phyloP scores from a whole-genome alignment of 2,329 filamentous ascomycete genomes.

The Alternaria alternata region DNA sequence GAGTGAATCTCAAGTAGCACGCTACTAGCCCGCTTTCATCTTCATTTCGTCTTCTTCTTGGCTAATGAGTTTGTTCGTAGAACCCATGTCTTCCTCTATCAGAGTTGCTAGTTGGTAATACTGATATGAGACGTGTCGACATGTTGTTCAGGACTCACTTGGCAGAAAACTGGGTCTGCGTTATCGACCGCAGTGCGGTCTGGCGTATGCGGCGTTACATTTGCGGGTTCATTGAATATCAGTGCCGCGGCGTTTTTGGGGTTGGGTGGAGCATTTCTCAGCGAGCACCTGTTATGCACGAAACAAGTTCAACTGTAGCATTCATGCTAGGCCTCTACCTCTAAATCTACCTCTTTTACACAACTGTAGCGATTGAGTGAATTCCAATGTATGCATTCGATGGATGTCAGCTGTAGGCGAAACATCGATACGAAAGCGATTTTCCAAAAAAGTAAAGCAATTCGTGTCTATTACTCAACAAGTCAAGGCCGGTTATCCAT shows the following conservation, averaged over 20 bases:
- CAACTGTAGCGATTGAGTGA: background rate
- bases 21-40: constrained; percentile 37
- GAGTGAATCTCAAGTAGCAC: constrained; percentile 50
- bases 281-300: background rate
- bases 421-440: background rate
- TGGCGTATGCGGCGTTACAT: constrained; percentile 21
- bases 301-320: background rate
- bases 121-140: background rate
- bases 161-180: constrained; percentile 4
- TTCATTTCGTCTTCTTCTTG: constrained; percentile 6
- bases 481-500: background rate
- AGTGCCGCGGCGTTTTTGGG: constrained; percentile 12
- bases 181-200: constrained; percentile 35
- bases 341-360: background rate
- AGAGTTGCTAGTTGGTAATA: constrained; percentile 25
- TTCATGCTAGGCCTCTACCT: background rate
- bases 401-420: background rate
- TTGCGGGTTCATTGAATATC: background rate
- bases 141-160: background rate
- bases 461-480: background rate
- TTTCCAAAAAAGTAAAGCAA: background rate
- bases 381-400: background rate
- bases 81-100: constrained; percentile 22
- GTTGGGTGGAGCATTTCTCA: background rate
- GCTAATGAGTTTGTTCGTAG: constrained; percentile 28